These are phyloP conservation scores for Paralagenidium karlingii DNA, from an alignment of 352 stramenopile genomes.

Conservation along the genomic window DNA sequence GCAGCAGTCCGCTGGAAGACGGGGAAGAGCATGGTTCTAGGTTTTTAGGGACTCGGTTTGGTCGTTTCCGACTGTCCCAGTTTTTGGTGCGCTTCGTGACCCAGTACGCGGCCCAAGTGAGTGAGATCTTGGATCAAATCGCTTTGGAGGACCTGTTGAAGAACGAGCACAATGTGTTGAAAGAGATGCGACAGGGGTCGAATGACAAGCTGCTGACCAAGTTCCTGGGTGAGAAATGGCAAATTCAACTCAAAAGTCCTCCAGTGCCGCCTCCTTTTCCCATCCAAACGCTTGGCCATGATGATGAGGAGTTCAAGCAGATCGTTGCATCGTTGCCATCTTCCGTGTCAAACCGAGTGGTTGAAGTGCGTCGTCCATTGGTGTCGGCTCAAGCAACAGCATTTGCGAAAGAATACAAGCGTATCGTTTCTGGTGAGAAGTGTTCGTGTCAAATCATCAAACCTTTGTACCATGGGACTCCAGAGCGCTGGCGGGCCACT, in stretches of 20 bases:
- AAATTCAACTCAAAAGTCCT: conserved; percentile 1
- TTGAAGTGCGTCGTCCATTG: conserved; percentile 4
- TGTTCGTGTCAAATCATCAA: conserved; percentile 1
- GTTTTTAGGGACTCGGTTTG: neutral
- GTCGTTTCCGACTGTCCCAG: neutral
- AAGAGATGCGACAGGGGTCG: neutral
- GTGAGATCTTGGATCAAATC: too few relatives aligned
- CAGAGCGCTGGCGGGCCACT: conserved; percentile 10
- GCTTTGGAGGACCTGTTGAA: conserved; percentile 2
- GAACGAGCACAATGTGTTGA: conserved; percentile 1
- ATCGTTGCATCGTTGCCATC: conserved; percentile 1
- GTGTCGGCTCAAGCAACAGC: neutral
- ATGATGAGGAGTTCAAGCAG: conserved; percentile 1
- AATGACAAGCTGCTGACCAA: neutral
- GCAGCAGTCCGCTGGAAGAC: neutral
- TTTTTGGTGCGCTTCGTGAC: neutral
- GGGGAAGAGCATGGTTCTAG: neutral
- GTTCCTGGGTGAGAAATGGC: conserved; percentile 2
- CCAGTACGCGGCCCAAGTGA: too few relatives aligned
- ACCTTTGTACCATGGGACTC: conserved; percentile 12
- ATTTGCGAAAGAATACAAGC: conserved; percentile 1
- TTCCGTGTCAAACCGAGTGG: neutral
- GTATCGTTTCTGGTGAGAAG: neutral
- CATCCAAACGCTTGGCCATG: neutral
- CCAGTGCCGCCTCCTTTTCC: neutral